Conservation (phyloP, 345 rosid genomes). For the Ceriops zippeliana region DNA sequence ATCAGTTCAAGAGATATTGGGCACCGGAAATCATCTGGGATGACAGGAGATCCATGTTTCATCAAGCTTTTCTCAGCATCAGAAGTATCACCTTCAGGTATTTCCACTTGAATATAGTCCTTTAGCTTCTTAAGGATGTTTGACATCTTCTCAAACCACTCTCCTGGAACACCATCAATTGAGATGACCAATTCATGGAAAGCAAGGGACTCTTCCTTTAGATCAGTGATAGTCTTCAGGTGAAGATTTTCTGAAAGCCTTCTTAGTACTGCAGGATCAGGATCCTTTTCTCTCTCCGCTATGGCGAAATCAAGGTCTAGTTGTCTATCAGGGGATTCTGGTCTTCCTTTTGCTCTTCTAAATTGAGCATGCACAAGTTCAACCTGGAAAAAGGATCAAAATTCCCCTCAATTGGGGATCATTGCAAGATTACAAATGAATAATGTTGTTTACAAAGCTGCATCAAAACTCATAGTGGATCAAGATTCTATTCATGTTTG, state of each 20-base stretch:
- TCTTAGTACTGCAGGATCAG: constrained; percentile 52
- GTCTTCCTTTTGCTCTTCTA: constrained; percentile 68
- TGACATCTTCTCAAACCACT: constrained; percentile 55
- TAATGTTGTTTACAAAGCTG: not conserved
- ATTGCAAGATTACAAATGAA: constrained; percentile 2
- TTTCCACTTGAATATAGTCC: constrained; percentile 49
- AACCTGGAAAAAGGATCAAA: constrained; percentile 36
- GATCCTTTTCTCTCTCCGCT: constrained; percentile 54
- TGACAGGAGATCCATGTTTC: constrained; percentile 87
- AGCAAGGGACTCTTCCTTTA: constrained; percentile 75
- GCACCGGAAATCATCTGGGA: constrained; percentile 96
- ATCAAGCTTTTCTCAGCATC: constrained; percentile 39
- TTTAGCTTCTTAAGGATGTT: constrained; percentile 70
- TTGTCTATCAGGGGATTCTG: constrained; percentile 58
- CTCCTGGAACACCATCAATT: constrained; percentile 57
- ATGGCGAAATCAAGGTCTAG: constrained; percentile 61
- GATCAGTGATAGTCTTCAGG: constrained; percentile 67
- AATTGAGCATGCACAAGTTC: constrained; percentile 88
- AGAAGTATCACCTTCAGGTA: constrained; percentile 47
- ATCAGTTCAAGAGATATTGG: constrained; percentile 96
- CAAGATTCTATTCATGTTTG: not conserved
- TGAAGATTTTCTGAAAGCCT: constrained; percentile 80
- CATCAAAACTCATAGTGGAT: not conserved
- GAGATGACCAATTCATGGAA: constrained; percentile 69
- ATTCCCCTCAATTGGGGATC: not conserved